phyloP scores from a whole-genome alignment of 257 asterid species.

The Solanum tarapatanum region DNA sequence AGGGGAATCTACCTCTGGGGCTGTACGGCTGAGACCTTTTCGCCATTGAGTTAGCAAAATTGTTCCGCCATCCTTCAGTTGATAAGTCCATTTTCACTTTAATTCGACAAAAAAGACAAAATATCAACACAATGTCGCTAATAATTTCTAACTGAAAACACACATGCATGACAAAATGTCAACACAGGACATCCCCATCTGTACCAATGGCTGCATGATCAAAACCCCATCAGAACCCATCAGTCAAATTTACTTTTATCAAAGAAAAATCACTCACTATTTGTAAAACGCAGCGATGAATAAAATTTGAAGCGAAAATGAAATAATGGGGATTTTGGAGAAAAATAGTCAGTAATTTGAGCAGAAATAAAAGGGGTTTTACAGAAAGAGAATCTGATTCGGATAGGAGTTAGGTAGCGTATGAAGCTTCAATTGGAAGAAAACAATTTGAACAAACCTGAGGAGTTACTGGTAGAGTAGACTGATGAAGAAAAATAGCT shows the following conservation, averaged over 20 bases:
- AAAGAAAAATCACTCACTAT: neutral
- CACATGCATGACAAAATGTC: conserved; percentile 14
- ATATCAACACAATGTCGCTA: neutral
- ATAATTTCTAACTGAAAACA: neutral
- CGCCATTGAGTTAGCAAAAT: conserved; percentile 8
- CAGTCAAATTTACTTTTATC: neutral
- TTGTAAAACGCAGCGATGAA: neutral
- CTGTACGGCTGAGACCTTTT: conserved; percentile 33
- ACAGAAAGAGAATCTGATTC: neutral
- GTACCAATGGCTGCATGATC: neutral
- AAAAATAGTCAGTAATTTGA: neutral
- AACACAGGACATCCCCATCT: neutral
- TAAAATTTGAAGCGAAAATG: neutral
- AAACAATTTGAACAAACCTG: neutral
- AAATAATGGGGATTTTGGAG: neutral
- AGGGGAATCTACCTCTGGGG: conserved; percentile 28
- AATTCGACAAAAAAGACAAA: neutral
- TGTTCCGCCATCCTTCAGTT: conserved; percentile 17
- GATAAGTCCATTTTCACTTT: conserved; percentile 36
- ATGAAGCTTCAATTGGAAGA: neutral
- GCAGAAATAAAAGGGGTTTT: neutral
- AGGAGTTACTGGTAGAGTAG: neutral
- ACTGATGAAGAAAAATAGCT: neutral
- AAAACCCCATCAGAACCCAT: neutral
- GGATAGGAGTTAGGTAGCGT: neutral